Conservation (phyloP, 2,329 filamentous ascomycete genomes). For the Colletotrichum agaves region DNA sequence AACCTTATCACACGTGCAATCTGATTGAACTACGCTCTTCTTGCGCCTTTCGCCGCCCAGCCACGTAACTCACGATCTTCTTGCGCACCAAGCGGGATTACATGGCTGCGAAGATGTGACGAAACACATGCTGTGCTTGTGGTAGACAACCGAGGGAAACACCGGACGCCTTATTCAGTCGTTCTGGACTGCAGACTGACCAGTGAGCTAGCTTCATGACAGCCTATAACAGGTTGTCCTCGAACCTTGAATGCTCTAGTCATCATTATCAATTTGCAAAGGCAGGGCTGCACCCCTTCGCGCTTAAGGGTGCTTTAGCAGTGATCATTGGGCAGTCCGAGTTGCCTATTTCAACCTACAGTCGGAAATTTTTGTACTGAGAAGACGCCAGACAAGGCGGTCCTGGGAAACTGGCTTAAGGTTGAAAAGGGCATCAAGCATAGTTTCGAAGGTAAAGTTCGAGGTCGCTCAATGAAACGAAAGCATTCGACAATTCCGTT, state of each 20-base stretch:
- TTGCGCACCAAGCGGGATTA: too few relatives aligned
- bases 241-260: not conserved
- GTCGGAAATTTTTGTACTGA: not conserved
- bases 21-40: too few relatives aligned
- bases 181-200: not conserved
- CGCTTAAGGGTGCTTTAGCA: not conserved
- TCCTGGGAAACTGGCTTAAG: not conserved
- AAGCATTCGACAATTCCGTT: not conserved
- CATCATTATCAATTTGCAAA: not conserved
- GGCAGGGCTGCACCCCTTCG: not conserved
- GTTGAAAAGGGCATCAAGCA: not conserved
- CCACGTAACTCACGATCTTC: too few relatives aligned
- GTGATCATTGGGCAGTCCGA: not conserved
- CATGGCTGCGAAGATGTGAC: too few relatives aligned
- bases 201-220: not conserved
- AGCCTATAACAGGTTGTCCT: not conserved
- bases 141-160: too few relatives aligned
- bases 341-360: not conserved
- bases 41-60: too few relatives aligned
- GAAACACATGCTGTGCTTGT: too few relatives aligned
- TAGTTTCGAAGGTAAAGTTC: not conserved
- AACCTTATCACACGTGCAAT: too few relatives aligned
- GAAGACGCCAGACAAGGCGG: not conserved
- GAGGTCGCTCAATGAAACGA: not conserved
- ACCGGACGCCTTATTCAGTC: not conserved